phyloP scores from a whole-genome alignment of 768 basidiomycete species.

The Xerocomellus dryophilus region DNA sequence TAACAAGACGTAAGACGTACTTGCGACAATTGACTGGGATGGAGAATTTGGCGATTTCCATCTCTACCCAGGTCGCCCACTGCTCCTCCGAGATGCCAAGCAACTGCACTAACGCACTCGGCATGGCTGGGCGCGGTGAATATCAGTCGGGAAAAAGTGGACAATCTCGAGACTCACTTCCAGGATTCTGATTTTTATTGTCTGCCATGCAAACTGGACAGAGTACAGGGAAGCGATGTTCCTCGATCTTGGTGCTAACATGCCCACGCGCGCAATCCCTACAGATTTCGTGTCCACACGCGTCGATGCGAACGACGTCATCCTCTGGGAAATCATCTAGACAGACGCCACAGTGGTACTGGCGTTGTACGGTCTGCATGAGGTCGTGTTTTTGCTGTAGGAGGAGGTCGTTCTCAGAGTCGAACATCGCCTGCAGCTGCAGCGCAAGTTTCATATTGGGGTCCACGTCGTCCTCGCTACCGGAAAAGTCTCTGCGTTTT shows the following conservation, averaged over 20 bases:
- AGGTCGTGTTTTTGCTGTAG: slow-evolving; percentile 33
- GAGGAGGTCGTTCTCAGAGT: slow-evolving; percentile 40
- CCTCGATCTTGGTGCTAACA: slow-evolving; percentile 46
- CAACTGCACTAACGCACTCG: slow-evolving; percentile 35
- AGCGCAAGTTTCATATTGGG: slow-evolving; percentile 24
- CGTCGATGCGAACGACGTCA: slow-evolving; percentile 38
- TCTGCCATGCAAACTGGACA: slow-evolving; percentile 55
- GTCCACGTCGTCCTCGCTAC: slow-evolving; percentile 2
- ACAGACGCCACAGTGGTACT: slow-evolving; percentile 56
- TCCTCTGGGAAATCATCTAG: slow-evolving; percentile 47
- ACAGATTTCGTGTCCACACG: slow-evolving; percentile 54
- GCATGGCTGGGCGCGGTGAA: slow-evolving; percentile 33
- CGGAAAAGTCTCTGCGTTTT: background rate
- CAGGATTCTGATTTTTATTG: slow-evolving; percentile 26
- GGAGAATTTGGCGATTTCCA: slow-evolving; percentile 44
- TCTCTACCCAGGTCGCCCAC: slow-evolving; percentile 42
- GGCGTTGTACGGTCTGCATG: slow-evolving; percentile 28
- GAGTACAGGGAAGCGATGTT: slow-evolving; percentile 54
- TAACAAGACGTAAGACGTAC: slow-evolving; percentile 31
- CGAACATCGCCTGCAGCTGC: slow-evolving; percentile 38
- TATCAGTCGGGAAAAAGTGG: background rate
- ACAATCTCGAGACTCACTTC: slow-evolving; percentile 21
- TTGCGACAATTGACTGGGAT: slow-evolving; percentile 47
- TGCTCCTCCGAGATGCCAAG: slow-evolving; percentile 46
- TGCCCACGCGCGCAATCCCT: slow-evolving; percentile 47